Percentiles rank a stretch among this genome's conserved stretches.
phyloP scores from a whole-genome alignment of 306 rosid genomes.

The Herpetospermum pedunculosum region DNA sequence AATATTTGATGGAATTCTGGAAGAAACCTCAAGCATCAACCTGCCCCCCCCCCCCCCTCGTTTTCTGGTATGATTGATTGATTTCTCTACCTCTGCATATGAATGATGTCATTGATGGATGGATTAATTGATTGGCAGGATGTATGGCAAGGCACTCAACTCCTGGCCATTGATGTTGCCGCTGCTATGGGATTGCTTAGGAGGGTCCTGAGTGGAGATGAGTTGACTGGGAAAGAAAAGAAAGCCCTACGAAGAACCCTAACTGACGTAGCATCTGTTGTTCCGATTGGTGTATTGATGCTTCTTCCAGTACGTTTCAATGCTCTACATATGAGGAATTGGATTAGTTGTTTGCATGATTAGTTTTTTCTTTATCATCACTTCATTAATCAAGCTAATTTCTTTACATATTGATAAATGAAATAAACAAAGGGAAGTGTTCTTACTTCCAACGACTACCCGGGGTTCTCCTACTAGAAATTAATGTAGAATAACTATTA shows the following conservation, averaged over 20 bases:
- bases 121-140: constrained; percentile 37
- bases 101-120: not conserved
- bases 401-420: not conserved
- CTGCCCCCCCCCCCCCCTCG: not conserved
- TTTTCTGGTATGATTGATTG: not conserved
- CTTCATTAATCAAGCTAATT: not conserved
- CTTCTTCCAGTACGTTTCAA: constrained; percentile 68
- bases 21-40: not conserved
- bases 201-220: constrained; percentile 74
- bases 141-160: constrained; percentile 99
- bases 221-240: constrained; percentile 82
- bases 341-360: not conserved
- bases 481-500: not conserved
- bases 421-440: not conserved
- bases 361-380: not conserved
- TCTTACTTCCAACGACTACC: not conserved
- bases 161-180: constrained; percentile 74
- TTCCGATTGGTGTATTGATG: constrained; percentile 90
- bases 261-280: constrained; percentile 90
- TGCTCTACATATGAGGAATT: constrained; percentile 3
- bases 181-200: constrained; percentile 66
- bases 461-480: not conserved
- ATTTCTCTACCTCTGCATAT: not conserved
- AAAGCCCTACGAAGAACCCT: constrained; percentile 67
- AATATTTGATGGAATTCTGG: not conserved